Evolutionary conservation across 1,284 basidiomycete species (phyloP).

Genomic region (Apiotrichum porosum): DNA sequence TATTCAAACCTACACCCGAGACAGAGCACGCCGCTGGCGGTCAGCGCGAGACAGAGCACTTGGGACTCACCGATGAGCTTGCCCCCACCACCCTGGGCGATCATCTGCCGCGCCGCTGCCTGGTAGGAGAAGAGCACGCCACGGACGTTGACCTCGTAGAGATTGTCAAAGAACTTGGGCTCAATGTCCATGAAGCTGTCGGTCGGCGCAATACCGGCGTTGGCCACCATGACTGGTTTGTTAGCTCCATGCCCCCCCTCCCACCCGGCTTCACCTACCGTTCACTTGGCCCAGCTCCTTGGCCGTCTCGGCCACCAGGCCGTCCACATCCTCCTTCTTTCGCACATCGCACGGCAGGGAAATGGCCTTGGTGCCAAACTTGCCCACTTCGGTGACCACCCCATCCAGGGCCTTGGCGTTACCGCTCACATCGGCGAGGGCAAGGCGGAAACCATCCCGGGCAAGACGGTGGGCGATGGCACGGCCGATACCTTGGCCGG

Average conservation of each 20-base stretch:
- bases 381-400: conserved; percentile 25
- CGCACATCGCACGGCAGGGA: conserved; percentile 41
- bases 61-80: conserved; percentile 50
- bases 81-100: conserved; percentile 50
- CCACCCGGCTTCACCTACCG: conserved; percentile 23
- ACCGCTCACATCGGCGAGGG: conserved; percentile 42
- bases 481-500: conserved; percentile 51
- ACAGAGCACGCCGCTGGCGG: conserved; percentile 9
- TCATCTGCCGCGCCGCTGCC: conserved; percentile 51
- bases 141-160: conserved; percentile 43
- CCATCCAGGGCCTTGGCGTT: conserved; percentile 21
- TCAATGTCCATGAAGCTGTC: conserved; percentile 42
- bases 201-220: conserved; percentile 48
- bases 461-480: conserved; percentile 52
- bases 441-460: conserved; percentile 48
- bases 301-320: conserved; percentile 35
- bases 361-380: conserved; percentile 39
- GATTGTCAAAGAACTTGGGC: conserved; percentile 36
- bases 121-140: conserved; percentile 49
- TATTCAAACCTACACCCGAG: too few species aligned
- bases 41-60: background rate
- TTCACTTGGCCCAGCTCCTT: conserved; percentile 43
- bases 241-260: too few species aligned
- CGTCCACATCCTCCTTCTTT: conserved; percentile 33
- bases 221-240: conserved; percentile 47